These are phyloP conservation scores for Kuraishia ogatae DNA, from an alignment of 805 yeast genomes.

Conservation along the genomic window DNA sequence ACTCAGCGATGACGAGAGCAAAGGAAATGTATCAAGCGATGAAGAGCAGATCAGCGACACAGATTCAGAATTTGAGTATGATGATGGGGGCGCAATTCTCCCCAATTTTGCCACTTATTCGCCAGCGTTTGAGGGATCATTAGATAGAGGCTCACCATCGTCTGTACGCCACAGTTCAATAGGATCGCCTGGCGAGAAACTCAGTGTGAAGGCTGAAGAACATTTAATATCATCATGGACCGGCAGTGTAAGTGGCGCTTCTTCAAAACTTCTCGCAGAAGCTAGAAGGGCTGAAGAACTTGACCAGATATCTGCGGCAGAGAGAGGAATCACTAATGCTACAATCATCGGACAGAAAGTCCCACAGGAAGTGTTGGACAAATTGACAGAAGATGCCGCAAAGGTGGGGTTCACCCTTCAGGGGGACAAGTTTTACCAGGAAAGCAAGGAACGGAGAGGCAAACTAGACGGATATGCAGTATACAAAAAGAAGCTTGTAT, in stretches of 20 bases:
- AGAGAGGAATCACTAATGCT: slow-evolving; percentile 53
- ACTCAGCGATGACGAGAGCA: slow-evolving; percentile 7
- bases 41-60: slow-evolving; percentile 56
- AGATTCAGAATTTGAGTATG: slow-evolving; percentile 50
- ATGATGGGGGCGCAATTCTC: slow-evolving; percentile 49
- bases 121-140: slow-evolving; percentile 1
- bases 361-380: slow-evolving; percentile 20
- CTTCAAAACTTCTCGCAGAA: slow-evolving; percentile 29
- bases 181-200: slow-evolving; percentile 22
- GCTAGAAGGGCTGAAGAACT: slow-evolving; percentile 39
- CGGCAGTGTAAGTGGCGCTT: slow-evolving; percentile 12
- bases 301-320: slow-evolving; percentile 49
- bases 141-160: slow-evolving; percentile 13
- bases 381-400: slow-evolving; percentile 21
- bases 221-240: not conserved
- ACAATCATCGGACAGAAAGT: slow-evolving; percentile 27
- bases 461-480: slow-evolving; percentile 49
- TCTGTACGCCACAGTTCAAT: slow-evolving; percentile 24
- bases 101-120: slow-evolving; percentile 42
- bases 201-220: slow-evolving; percentile 13
- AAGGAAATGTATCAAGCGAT: slow-evolving; percentile 27
- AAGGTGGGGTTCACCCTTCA: slow-evolving; percentile 33
- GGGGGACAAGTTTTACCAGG: slow-evolving; percentile 41
- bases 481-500: slow-evolving; percentile 50
- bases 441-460: slow-evolving; percentile 36